A percentile compares a stretch with the other conserved stretches of the same genome.
Conservation (phyloP, 345 rosid genomes). For the Gossypium rotundifolium region DNA sequence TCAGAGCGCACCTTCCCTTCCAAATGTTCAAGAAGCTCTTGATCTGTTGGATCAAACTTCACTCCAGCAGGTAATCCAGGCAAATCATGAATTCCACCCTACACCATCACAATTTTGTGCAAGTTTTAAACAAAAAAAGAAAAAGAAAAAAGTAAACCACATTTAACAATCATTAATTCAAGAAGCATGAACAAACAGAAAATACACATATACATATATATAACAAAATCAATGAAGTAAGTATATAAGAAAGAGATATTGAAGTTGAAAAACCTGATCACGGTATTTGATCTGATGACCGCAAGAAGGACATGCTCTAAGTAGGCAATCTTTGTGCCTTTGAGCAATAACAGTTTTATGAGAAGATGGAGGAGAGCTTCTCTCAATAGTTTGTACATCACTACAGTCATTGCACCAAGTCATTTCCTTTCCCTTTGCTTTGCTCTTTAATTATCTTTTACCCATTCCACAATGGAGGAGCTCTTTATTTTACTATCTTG, state of each 20-base stretch:
- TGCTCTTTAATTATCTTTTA: conserved; percentile 15
- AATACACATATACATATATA: neutral
- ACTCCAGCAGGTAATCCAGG: conserved; percentile 97
- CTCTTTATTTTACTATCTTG: conserved; percentile 5
- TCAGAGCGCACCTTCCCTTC: conserved; percentile 83
- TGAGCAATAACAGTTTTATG: conserved; percentile 20
- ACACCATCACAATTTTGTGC: neutral
- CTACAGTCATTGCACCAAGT: conserved; percentile 91
- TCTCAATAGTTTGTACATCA: conserved; percentile 57
- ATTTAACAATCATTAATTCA: neutral
- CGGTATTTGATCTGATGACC: conserved; percentile 75
- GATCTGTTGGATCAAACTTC: conserved; percentile 98
- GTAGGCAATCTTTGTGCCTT: conserved; percentile 25
- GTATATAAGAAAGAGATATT: neutral
- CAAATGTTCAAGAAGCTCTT: conserved; percentile 88
- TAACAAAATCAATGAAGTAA: neutral
- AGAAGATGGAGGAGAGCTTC: conserved; percentile 30
- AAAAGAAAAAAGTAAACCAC: neutral
- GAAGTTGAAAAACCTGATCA: conserved; percentile 22
- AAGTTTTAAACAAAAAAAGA: neutral
- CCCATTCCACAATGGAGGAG: conserved; percentile 30
- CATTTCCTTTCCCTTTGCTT: conserved; percentile 31
- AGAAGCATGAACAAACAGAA: neutral
- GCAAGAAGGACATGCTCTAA: conserved; percentile 80
- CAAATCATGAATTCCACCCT: conserved; percentile 80